These are phyloP conservation scores for Xylaria venustula DNA, from an alignment of 495 filamentous ascomycete genomes.

Conservation along the genomic window DNA sequence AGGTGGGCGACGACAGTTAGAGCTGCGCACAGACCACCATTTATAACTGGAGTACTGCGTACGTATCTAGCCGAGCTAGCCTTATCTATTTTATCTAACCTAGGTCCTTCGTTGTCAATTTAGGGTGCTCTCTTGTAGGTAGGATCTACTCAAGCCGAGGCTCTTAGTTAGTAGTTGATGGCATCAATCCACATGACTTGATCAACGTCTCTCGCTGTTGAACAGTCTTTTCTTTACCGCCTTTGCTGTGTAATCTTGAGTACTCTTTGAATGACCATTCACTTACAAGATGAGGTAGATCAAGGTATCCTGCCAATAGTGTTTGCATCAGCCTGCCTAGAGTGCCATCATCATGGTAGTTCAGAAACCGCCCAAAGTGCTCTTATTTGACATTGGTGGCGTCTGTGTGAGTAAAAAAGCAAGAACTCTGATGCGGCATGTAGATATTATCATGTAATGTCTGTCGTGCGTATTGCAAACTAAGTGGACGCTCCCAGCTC, in stretches of 20 bases:
- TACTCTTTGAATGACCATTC: no score
- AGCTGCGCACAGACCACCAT: not conserved
- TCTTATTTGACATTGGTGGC: conserved; percentile 95
- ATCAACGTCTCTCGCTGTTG: not conserved
- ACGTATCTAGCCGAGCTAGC: not conserved
- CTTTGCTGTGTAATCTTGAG: no score
- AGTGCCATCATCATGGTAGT: conserved; percentile 30
- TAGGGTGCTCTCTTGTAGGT: not conserved
- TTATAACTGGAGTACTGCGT: not conserved
- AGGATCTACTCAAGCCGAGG: not conserved
- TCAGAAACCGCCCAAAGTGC: conserved; percentile 62
- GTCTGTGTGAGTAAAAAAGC: conserved; percentile 72
- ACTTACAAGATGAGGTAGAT: not conserved
- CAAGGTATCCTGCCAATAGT: not conserved
- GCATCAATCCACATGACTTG: not conserved
- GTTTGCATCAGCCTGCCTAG: conserved; percentile 15
- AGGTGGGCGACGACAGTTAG: conserved; percentile 30
- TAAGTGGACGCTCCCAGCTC: no score
- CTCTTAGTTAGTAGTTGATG: not conserved
- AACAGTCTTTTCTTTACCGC: no score
- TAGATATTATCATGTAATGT: not conserved
- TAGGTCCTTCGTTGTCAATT: not conserved
- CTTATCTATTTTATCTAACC: no score
- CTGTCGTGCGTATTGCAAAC: no score
- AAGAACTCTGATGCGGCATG: not conserved